Conservation (phyloP, 2,329 filamentous ascomycete species). For the Aspergillus sp. region DNA sequence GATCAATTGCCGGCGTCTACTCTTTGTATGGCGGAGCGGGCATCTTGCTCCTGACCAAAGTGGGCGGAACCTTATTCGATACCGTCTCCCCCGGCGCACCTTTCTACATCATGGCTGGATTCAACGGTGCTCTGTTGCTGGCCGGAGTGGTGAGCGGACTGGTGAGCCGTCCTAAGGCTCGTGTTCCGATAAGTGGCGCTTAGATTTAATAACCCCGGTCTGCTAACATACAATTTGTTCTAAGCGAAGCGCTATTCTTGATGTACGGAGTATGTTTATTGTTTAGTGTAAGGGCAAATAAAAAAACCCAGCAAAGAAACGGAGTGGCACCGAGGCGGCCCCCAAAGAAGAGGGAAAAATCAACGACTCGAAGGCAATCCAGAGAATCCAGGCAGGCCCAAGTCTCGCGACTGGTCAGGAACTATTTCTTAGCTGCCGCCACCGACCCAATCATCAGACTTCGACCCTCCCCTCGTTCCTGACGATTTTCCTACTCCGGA, state of each 20-base stretch:
- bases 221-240: background rate
- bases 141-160: constrained; percentile 31
- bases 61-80: constrained; percentile 87
- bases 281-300: background rate
- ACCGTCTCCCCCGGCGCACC: constrained; percentile 70
- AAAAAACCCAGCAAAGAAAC: background rate
- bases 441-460: background rate
- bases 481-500: background rate
- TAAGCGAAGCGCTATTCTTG: background rate
- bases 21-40: constrained; percentile 86
- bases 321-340: background rate
- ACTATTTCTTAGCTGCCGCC: background rate
- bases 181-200: background rate
- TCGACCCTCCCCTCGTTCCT: background rate
- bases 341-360: background rate
- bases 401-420: background rate
- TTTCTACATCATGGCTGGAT: constrained; percentile 90
- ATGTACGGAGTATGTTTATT: background rate
- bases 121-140: constrained; percentile 71
- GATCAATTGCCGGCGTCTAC: constrained; percentile 92
- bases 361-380: background rate
- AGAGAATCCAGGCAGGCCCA: background rate
- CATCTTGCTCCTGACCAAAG: constrained; percentile 86
- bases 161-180: constrained; percentile 12
- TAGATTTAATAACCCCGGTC: background rate